These are phyloP conservation scores for Murraya koenigii DNA, from an alignment of 345 rosid genomes.

Conservation along the genomic window DNA sequence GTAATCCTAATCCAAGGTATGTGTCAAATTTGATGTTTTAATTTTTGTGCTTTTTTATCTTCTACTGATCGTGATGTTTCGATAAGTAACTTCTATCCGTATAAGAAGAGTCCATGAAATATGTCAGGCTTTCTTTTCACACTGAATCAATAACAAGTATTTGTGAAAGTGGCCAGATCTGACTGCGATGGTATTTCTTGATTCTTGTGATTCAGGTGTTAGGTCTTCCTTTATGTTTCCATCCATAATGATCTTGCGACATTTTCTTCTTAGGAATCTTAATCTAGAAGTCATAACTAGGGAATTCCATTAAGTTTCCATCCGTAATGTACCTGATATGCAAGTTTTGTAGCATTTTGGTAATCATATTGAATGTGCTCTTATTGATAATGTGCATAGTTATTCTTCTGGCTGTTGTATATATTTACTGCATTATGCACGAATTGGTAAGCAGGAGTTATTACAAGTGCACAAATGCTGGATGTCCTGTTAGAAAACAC, in stretches of 20 bases:
- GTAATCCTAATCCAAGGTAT: slow-evolving; percentile 98
- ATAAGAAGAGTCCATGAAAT: not conserved
- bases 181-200: not conserved
- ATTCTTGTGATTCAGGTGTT: not conserved
- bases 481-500: slow-evolving; percentile 95
- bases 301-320: not conserved
- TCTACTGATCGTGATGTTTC: slow-evolving; percentile 1
- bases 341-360: not conserved
- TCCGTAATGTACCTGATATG: not conserved
- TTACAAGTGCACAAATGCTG: slow-evolving; percentile 92
- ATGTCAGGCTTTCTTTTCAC: not conserved
- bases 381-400: not conserved
- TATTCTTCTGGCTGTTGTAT: not conserved
- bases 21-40: slow-evolving; percentile 16
- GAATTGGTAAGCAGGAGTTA: slow-evolving; percentile 65
- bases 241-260: too few species aligned
- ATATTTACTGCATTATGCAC: not conserved
- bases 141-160: not conserved
- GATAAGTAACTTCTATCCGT: not conserved
- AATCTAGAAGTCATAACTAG: not conserved
- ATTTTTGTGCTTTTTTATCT: not conserved
- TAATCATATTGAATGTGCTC: not conserved
- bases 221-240: not conserved
- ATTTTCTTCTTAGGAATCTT: not conserved
- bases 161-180: not conserved